Base-by-base conservation (phyloP, 2,329 filamentous ascomycete genomes). In the Ascochyta clinopodiicola region DNA sequence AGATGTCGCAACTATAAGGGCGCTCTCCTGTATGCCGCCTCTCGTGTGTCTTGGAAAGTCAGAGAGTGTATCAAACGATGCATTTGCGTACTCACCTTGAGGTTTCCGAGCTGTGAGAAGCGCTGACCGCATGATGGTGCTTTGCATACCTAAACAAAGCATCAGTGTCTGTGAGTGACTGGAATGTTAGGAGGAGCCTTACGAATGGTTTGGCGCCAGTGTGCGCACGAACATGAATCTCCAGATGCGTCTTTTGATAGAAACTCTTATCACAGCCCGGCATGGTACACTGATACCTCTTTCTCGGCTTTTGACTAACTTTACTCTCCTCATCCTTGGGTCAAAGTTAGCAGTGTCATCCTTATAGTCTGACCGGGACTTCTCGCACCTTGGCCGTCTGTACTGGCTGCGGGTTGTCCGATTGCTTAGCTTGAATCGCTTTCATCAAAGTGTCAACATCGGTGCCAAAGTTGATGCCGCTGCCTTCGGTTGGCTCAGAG, bases 161-260 rank as follows among this genome's bases (percentile, higher is more conserved):
- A 57, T 73, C 46, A 70, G 63, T 42, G 27, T 27, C 6, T 15
- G 31, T 4, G n/a, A 7, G 13, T 22, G 19, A 15, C 12, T 4
- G 21, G 12, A 21, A 32, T 4, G 9, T 2, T 1, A 10, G 5
- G 19, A 10, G 5, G 19, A 12, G 39, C 61, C 91, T 81, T 80
- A 96, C 89, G 73, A 94, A 97, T 57, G 94, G 94, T 73, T 92
- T 95, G 49, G 90, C 87, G 15, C 95, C 95, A 2, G 91, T 96
- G 75, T 99, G 95, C 4, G 90, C 88, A 61, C 93, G 85, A 40
- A 86, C 87, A 74, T 99, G 95, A 44, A 96, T 97, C 58, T 95
- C 90, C 10, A 97, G 83, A 67, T 98, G 94, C 1, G 93, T 96
- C 78, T 94, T 96, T 72, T 98, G 94, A 56, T 86, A 86, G 75